Evolutionary conservation across 176 grass and related monocot species (phyloP), one percentile per base, ranked within the genome.

Genomic region (Avena sativa): DNA sequence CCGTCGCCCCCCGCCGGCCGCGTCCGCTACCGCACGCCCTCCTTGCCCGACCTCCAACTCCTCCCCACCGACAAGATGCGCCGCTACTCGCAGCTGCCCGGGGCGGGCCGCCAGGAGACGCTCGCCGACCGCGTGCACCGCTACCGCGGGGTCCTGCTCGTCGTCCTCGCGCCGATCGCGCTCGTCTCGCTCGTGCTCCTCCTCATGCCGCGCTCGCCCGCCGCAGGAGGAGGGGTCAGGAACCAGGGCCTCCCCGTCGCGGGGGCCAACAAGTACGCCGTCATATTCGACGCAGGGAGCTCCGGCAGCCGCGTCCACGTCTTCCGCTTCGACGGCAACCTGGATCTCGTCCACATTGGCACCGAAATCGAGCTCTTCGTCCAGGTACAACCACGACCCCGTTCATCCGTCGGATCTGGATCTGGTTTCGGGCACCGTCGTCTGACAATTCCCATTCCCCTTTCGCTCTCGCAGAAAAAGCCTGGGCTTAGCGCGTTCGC

Each of bases 251-350:
- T 43, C 0, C 40, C 40, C 6, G 75, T 56, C 14, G 79, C 76
- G 5, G 83, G 73, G 26, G 43, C 36, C 0, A 92, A 89, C n/a
- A 98, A 79, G 66, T 96, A 98, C 64, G 97, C 97, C 26, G 92
- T 98, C 49, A 93, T 98, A 17, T 98, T 98, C 67, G 97, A 98
- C 21, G 97, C 92, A 1, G 97, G 97, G 12, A 98, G 97, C 89
- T 98, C 97, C 59, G 97, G 97, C n/a, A 98, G 94, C 61, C 91
- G 97, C 62, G 97, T 98, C 57, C 97, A 98, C 79, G 94, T 98
- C 51, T 98, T 90, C 88, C 85, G 94, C 92, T 98, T 98, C 87
- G 97, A 98, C 74, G 50, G 34, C 76, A 96, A 94, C 59, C 79
- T 98, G 71, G 90, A 96, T 89, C 89, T 98, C 26, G 43, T 98